Evolutionary conservation across 495 filamentous ascomycete genomes (phyloP).

Genomic region (Xylaria nigripes): DNA sequence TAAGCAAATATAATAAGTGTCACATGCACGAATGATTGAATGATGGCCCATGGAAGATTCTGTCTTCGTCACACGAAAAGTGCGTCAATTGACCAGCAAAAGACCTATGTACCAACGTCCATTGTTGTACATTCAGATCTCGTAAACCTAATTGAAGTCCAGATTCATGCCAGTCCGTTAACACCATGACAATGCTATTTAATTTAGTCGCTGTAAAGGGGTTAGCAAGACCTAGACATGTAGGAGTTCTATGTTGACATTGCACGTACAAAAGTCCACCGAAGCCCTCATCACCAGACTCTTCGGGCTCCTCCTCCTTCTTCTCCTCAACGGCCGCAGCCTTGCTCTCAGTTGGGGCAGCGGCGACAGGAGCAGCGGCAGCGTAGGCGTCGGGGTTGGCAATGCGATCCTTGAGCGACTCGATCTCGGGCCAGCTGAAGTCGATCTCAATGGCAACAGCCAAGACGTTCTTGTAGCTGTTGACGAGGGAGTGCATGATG

Average conservation of each 20-base stretch:
- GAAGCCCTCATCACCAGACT: slow-evolving; percentile 53
- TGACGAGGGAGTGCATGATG: slow-evolving; percentile 88
- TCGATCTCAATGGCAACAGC: slow-evolving; percentile 86
- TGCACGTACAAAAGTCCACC: slow-evolving; percentile 60
- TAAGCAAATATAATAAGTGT: slow-evolving; percentile 12
- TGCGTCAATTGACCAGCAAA: slow-evolving; percentile 37
- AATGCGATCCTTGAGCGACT: slow-evolving; percentile 96
- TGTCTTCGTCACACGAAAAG: slow-evolving; percentile 20
- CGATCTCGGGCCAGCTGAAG: slow-evolving; percentile 90
- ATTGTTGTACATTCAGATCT: slow-evolving; percentile 27
- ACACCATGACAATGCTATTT: slow-evolving; percentile 25
- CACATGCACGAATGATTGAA: slow-evolving; percentile 5
- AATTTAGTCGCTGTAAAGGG: slow-evolving; percentile 36
- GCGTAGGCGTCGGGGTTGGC: slow-evolving; percentile 96
- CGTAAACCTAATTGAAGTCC: slow-evolving; percentile 32
- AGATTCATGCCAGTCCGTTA: slow-evolving; percentile 27
- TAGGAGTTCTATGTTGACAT: background rate
- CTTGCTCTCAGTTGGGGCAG: slow-evolving; percentile 38
- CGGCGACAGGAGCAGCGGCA: slow-evolving; percentile 62
- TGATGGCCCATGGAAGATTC: slow-evolving; percentile 7
- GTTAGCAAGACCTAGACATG: slow-evolving; percentile 15
- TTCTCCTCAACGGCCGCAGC: slow-evolving; percentile 44
- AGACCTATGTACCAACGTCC: slow-evolving; percentile 37
- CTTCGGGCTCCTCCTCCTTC: slow-evolving; percentile 50
- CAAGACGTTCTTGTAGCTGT: slow-evolving; percentile 94